Percentiles rank a stretch among this genome's conserved stretches.
Conservation (phyloP, 331 rosid species). For the Rosa hybrid region DNA sequence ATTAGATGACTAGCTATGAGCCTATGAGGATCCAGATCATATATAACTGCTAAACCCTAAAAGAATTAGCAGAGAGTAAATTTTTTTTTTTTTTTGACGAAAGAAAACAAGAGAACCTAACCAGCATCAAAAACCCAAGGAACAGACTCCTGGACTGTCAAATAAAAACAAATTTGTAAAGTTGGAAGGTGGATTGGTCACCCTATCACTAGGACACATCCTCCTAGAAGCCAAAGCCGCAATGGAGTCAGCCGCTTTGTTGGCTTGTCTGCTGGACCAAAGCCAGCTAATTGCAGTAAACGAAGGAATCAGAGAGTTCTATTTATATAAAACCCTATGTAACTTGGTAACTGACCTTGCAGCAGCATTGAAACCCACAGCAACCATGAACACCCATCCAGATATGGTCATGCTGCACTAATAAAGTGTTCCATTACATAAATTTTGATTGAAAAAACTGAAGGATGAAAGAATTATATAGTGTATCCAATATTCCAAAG, state of each 20-base stretch:
- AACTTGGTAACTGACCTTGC: constrained; percentile 43
- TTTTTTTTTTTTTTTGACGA: no score
- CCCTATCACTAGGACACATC: not conserved
- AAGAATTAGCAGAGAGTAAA: not conserved
- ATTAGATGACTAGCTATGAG: not conserved
- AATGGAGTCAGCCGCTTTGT: no score
- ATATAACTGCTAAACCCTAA: not conserved
- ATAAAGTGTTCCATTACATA: not conserved
- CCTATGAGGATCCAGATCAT: not conserved
- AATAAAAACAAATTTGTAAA: no score
- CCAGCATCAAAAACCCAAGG: no score
- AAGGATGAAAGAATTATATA: not conserved
- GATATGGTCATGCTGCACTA: constrained; percentile 43
- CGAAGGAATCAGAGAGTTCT: no score
- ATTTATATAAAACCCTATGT: not conserved
- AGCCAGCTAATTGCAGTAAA: no score
- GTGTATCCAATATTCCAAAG: not conserved
- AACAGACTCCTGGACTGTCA: no score
- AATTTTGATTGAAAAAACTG: not conserved
- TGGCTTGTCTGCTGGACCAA: no score
- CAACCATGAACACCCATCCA: constrained; percentile 50
- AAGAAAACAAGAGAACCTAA: no score
- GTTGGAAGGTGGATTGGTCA: no score
- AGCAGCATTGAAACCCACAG: constrained; percentile 72
- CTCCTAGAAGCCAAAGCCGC: no score